These are phyloP conservation scores for Wallacemonas sp. DNA, from an alignment of 208 protist genomes.

Conservation along the genomic window DNA sequence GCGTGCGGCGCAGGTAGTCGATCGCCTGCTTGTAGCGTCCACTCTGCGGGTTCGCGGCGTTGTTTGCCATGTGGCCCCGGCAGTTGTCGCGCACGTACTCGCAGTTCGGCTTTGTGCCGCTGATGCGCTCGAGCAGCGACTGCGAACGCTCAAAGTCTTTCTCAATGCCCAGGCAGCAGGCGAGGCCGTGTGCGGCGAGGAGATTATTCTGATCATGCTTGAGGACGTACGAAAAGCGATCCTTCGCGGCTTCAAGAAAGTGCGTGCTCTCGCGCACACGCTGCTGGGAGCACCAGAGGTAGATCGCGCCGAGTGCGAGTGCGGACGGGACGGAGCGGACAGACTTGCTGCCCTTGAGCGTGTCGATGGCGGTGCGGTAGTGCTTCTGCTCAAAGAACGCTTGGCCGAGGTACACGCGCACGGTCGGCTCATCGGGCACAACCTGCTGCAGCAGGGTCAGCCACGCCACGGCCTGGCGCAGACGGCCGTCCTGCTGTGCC, in stretches of 20 bases:
- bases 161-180: constrained; percentile 80
- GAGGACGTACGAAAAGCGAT: constrained; percentile 61
- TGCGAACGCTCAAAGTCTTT: constrained; percentile 57
- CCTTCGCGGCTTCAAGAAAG: constrained; percentile 47
- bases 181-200: constrained; percentile 77
- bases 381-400: constrained; percentile 56
- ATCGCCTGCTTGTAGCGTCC: constrained; percentile 79
- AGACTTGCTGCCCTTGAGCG: constrained; percentile 41
- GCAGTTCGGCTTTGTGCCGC: constrained; percentile 67
- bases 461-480: constrained; percentile 78
- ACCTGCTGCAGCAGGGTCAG: constrained; percentile 75
- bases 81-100: constrained; percentile 44
- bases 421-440: constrained; percentile 51
- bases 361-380: constrained; percentile 42
- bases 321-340: constrained; percentile 37
- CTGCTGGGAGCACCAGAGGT: constrained; percentile 69
- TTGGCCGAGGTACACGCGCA: constrained; percentile 52
- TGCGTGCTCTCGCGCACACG: constrained; percentile 39
- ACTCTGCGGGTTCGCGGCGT: constrained; percentile 70
- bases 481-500: constrained; percentile 48
- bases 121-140: constrained; percentile 71
- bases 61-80: constrained; percentile 55
- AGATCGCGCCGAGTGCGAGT: constrained; percentile 61
- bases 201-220: constrained; percentile 68
- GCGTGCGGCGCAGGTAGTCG: constrained; percentile 60